phyloP scores from a whole-genome alignment of 2,329 filamentous ascomycete genomes.

The Alternaria angustiovoidea region DNA sequence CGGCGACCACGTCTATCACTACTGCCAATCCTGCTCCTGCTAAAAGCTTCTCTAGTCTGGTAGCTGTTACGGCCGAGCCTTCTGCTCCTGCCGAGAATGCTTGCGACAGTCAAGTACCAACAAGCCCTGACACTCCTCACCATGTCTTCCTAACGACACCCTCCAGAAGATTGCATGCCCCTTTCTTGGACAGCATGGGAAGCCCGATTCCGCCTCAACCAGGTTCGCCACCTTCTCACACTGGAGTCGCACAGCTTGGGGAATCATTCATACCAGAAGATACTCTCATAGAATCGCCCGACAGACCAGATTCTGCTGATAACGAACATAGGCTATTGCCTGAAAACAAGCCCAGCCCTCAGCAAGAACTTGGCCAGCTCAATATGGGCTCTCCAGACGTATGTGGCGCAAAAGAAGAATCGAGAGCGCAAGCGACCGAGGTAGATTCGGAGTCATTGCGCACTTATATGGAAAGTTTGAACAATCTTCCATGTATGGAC shows the following conservation, averaged over 20 bases:
- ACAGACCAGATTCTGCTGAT: background rate
- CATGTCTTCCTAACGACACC: background rate
- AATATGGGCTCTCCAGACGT: fast-evolving
- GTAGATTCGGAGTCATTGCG: background rate
- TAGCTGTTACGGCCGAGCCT: background rate
- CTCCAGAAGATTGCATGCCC: background rate
- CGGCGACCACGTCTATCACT: background rate
- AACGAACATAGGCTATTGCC: no score
- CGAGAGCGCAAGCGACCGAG: background rate
- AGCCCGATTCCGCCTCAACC: background rate
- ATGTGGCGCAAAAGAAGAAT: no score
- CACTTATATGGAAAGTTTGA: background rate
- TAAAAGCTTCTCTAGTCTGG: background rate
- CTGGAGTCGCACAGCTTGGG: background rate
- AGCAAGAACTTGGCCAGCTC: no score
- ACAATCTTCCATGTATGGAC: conserved; percentile 35
- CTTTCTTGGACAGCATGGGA: background rate
- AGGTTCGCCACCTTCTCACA: background rate
- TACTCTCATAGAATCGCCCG: background rate
- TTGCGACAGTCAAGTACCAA: no score
- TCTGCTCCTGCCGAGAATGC: background rate
- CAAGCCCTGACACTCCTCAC: background rate
- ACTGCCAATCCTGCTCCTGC: background rate
- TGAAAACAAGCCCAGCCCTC: background rate
- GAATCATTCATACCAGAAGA: no score